phyloP scores from a whole-genome alignment of 306 rosid genomes.

The Heteromeles arbutifolia region DNA sequence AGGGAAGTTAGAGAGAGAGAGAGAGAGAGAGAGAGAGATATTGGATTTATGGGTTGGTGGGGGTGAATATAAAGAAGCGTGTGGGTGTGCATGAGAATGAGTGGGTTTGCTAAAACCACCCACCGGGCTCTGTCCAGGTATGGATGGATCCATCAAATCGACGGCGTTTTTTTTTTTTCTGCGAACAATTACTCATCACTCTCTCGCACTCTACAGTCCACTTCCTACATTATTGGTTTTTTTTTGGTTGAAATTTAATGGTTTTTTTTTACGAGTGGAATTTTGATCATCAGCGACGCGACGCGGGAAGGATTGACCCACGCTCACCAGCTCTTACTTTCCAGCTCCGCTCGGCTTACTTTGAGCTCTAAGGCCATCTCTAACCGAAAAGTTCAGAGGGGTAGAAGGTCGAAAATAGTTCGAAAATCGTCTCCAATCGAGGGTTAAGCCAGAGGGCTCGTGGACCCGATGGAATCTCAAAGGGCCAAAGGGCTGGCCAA shows the following conservation, averaged over 20 bases:
- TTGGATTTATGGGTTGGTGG: constrained; percentile 23
- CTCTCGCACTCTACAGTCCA: background rate
- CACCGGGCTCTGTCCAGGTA: background rate
- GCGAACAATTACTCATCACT: background rate
- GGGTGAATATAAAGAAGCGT: constrained; percentile 33
- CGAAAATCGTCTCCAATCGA: too few relatives aligned
- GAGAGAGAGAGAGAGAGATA: constrained; percentile 11
- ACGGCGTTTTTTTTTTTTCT: constrained; percentile 10
- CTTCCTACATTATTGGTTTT: background rate
- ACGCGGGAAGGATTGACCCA: too few relatives aligned
- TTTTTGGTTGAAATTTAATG: too few relatives aligned
- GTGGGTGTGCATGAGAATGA: constrained; percentile 28
- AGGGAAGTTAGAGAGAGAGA: background rate
- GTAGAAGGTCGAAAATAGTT: too few relatives aligned
- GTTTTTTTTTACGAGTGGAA: too few relatives aligned
- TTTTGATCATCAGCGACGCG: too few relatives aligned
- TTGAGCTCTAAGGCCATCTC: too few relatives aligned
- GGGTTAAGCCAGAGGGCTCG: too few relatives aligned
- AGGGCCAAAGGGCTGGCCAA: too few relatives aligned
- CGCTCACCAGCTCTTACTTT: background rate
- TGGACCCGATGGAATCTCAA: too few relatives aligned
- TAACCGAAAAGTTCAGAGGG: too few relatives aligned
- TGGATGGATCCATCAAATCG: background rate
- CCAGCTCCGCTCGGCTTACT: too few relatives aligned
- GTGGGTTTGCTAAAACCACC: constrained; percentile 39